These are phyloP conservation scores for Smittium mucronatum DNA, from an alignment of 371 early-diverging fungal genomes.

Conservation along the genomic window DNA sequence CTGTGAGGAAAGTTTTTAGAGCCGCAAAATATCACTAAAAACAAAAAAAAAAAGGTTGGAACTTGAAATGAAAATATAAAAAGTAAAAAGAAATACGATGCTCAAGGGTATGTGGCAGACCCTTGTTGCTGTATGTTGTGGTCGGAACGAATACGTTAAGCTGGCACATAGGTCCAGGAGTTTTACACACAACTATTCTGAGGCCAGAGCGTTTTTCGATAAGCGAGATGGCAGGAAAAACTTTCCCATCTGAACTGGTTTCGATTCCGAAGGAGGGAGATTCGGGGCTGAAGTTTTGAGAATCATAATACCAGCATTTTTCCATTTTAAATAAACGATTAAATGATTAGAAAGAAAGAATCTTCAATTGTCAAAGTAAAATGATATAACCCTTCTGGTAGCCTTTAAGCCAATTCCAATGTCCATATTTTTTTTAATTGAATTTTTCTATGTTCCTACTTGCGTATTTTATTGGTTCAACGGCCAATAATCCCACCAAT, in stretches of 20 bases:
- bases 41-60: not conserved
- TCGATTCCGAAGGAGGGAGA: not conserved
- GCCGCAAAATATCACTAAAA: constrained; percentile 47
- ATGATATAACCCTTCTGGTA: not conserved
- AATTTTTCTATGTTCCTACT: too few species aligned
- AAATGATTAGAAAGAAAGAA: not conserved
- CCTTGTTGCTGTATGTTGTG: constrained; percentile 39
- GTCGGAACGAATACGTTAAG: constrained; percentile 56
- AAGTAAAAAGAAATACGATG: constrained; percentile 31
- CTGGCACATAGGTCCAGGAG: constrained; percentile 22
- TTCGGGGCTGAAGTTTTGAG: not conserved
- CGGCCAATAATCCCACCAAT: too few species aligned
- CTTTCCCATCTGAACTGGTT: not conserved
- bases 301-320: not conserved
- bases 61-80: not conserved
- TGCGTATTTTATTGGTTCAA: too few species aligned
- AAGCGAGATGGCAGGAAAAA: not conserved
- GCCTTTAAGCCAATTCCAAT: too few species aligned
- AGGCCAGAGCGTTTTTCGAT: constrained; percentile 3
- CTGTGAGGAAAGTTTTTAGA: constrained; percentile 43
- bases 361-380: not conserved
- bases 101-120: constrained; percentile 68
- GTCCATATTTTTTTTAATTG: too few species aligned
- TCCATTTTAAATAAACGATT: not conserved
- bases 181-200: constrained; percentile 27